phyloP scores from a whole-genome alignment of 306 rosid species.

The Gynostemma pentaphyllum region DNA sequence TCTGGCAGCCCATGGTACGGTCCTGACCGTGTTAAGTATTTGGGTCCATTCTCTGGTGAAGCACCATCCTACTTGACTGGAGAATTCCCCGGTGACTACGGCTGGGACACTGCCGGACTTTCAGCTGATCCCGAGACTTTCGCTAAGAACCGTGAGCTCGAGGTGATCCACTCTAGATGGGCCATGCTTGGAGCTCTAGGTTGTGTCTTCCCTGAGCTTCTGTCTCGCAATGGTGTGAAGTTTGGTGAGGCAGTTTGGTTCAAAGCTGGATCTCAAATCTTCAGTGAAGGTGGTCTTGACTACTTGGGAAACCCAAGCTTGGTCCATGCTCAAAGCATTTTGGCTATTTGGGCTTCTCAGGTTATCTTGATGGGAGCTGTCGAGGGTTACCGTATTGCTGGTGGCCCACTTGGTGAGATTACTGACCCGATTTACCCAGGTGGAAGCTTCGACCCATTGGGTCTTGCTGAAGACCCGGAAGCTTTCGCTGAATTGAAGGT shows the following conservation, averaged over 20 bases:
- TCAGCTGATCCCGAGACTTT: constrained; percentile 58
- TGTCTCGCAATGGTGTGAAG: constrained; percentile 44
- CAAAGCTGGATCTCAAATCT: constrained; percentile 55
- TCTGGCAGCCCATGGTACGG: constrained; percentile 64
- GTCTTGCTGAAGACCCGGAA: constrained; percentile 56
- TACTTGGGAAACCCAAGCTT: constrained; percentile 62
- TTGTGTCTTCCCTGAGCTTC: constrained; percentile 48
- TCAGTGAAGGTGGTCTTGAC: constrained; percentile 58
- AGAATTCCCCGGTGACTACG: constrained; percentile 56
- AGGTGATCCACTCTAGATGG: constrained; percentile 37
- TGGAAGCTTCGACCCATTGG: constrained; percentile 59
- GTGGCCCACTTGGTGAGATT: constrained; percentile 50
- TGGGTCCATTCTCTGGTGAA: constrained; percentile 61
- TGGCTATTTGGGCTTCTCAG: constrained; percentile 50
- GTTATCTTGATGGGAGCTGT: constrained; percentile 53
- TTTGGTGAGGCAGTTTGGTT: constrained; percentile 59
- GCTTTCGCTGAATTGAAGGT: constrained; percentile 53
- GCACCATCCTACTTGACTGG: constrained; percentile 44
- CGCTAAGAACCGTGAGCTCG: constrained; percentile 20
- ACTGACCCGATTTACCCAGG: constrained; percentile 50
- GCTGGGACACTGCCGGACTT: constrained; percentile 69
- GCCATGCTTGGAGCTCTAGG: constrained; percentile 63
- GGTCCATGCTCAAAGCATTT: constrained; percentile 49
- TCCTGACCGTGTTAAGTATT: constrained; percentile 53
- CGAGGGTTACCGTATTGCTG: constrained; percentile 51